phyloP scores from a whole-genome alignment of 169 alveolate species.

The Babesia caballi region DNA sequence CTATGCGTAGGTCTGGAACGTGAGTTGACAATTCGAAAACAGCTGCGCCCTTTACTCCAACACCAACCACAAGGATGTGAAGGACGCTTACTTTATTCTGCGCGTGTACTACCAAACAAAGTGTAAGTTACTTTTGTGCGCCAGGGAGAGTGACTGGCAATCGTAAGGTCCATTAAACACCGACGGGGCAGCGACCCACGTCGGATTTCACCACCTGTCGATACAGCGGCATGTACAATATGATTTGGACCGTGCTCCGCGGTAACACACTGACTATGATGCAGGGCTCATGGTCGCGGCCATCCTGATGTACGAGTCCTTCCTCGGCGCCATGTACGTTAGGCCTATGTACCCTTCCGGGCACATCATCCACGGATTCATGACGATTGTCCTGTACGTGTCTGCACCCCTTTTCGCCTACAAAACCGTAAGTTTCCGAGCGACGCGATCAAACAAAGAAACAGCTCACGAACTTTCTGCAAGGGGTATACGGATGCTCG shows the following conservation, averaged over 20 bases:
- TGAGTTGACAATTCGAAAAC: neutral
- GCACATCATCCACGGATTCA: neutral
- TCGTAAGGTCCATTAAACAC: no score
- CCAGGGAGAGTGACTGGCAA: no score
- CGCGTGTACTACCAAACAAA: constrained; percentile 47
- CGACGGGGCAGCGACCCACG: no score
- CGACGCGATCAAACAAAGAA: neutral
- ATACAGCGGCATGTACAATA: no score
- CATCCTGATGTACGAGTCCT: constrained; percentile 35
- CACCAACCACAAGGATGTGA: constrained; percentile 53
- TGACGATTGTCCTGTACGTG: neutral
- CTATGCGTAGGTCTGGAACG: constrained; percentile 53
- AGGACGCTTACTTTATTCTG: constrained; percentile 35
- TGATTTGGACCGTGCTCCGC: no score
- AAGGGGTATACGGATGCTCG: constrained; percentile 11
- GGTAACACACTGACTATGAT: neutral
- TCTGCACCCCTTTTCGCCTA: constrained; percentile 13
- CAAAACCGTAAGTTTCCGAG: constrained; percentile 11
- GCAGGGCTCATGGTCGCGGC: constrained; percentile 24
- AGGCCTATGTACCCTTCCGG: constrained; percentile 3
- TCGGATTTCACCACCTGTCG: no score
- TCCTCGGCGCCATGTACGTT: constrained; percentile 16
- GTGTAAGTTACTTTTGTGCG: constrained; percentile 33
- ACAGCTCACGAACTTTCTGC: constrained; percentile 21
- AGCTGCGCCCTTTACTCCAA: constrained; percentile 43